Evolutionary conservation across 2,329 filamentous ascomycete genomes (phyloP).

Genomic region (Ramularia collo-cygni): DNA sequence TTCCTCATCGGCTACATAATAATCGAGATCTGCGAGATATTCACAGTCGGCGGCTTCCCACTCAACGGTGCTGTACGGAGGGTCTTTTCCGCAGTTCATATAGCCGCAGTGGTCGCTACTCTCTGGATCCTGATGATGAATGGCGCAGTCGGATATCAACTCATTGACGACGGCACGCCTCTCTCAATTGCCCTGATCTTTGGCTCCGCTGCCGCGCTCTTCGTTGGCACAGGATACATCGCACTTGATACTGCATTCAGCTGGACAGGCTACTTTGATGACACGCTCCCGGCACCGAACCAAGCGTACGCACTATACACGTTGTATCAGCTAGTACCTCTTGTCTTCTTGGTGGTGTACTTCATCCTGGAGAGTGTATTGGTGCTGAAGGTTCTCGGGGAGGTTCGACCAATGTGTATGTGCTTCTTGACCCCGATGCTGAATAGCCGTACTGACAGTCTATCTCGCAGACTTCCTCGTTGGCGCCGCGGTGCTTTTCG

Average conservation of each 20-base stretch:
- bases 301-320: constrained; percentile 85
- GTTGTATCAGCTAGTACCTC: constrained; percentile 80
- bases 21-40: constrained; percentile 91
- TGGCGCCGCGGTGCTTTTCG: constrained; percentile 72
- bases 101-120: constrained; percentile 81
- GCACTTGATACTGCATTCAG: constrained; percentile 84
- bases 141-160: constrained; percentile 74
- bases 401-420: constrained; percentile 79
- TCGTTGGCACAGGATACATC: constrained; percentile 91
- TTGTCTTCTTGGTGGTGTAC: constrained; percentile 83
- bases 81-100: constrained; percentile 81
- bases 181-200: constrained; percentile 71
- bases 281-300: constrained; percentile 43
- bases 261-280: constrained; percentile 74
- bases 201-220: constrained; percentile 62
- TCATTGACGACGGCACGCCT: constrained; percentile 87
- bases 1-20: constrained; percentile 83
- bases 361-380: constrained; percentile 77
- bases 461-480: constrained; percentile 60
- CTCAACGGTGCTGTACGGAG: constrained; percentile 62
- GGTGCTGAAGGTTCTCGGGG: constrained; percentile 78
- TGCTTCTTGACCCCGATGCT: too few relatives aligned
- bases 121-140: constrained; percentile 62
- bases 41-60: constrained; percentile 86
- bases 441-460: constrained; percentile 9